Evolutionary conservation across 306 rosid genomes (phyloP).

Genomic region (Ammopiptanthus mongolicus): DNA sequence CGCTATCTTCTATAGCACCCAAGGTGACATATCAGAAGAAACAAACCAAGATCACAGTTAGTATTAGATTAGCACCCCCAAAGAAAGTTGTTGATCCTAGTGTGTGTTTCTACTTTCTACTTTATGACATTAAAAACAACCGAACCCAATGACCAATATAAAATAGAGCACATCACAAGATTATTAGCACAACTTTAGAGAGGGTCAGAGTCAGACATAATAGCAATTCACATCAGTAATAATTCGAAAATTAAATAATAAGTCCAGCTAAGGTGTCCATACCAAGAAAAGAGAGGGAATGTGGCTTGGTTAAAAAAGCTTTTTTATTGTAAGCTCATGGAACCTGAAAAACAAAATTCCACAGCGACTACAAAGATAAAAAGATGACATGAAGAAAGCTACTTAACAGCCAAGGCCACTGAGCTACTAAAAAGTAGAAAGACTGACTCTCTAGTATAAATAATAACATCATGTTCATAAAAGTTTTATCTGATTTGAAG

Average conservation of each 20-base stretch:
- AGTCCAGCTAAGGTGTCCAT: slow-evolving; percentile 28
- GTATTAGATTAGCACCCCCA: neutral
- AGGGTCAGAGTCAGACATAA: neutral
- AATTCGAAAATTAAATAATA: neutral
- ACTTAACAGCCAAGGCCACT: no score
- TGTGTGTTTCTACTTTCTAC: neutral
- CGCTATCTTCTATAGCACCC: no score
- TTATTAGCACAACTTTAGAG: neutral
- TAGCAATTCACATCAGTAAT: neutral
- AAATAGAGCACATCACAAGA: neutral
- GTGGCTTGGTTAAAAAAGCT: no score
- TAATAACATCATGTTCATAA: neutral
- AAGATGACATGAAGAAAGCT: no score
- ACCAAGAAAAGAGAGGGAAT: slow-evolving; percentile 96
- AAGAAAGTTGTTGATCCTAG: neutral
- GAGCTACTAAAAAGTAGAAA: no score
- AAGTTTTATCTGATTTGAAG: neutral
- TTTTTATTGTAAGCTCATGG: no score
- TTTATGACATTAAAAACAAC: neutral
- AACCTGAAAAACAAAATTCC: no score
- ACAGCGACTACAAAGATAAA: no score
- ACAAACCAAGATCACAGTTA: neutral
- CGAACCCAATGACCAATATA: neutral
- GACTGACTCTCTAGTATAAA: neutral
- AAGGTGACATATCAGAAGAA: slow-evolving; percentile 7